Base-by-base conservation (phyloP, 208 protist genomes). In the Angomonas ambiguus region DNA sequence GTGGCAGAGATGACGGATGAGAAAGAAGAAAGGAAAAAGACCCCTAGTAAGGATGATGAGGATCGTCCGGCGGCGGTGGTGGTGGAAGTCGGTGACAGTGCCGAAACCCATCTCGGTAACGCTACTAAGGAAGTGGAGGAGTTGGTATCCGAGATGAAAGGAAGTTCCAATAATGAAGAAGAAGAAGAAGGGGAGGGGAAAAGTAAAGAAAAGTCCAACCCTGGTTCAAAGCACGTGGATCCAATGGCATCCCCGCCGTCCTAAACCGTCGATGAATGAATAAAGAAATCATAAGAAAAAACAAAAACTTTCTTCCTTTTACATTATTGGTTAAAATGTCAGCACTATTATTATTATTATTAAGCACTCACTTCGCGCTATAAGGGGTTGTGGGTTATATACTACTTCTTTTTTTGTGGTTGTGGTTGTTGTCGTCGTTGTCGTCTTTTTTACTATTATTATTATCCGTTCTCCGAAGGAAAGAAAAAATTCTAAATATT, bases 271-370 rank as follows among this genome's bases (percentile, higher is more conserved):
- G n/a, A n/a, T n/a, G 38, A 16, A 45, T n/a, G 38, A 45, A 45
- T 45, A 45, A 45, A 45, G 8, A 45, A 45, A 45, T 56, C 8
- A 56, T 8, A 56, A 56, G 8, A 8, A 56, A 56, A 56, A 56
- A 20, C 49, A 24, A 8, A 48, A 20, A 48, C 18, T 63, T 32
- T 63, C 49, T 53, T 62, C 24, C 53, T 48, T 69, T 69, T 58
- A 58, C 18, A 10, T 27, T 24, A n/a, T n/a, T n/a, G n/a, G n/a
- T n/a, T n/a, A n/a, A n/a, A n/a, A n/a, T n/a, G n/a, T n/a, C n/a
- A n/a, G n/a, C n/a, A n/a, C n/a, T n/a, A n/a, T n/a, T n/a, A n/a
- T n/a, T n/a, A n/a, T n/a, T n/a, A n/a, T n/a, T n/a, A n/a, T n/a
- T n/a, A n/a, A n/a, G n/a, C n/a, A n/a, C n/a, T n/a, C n/a, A n/a